Conservation (phyloP, 1,284 basidiomycete genomes). For the Melampsora larici-populina region DNA sequence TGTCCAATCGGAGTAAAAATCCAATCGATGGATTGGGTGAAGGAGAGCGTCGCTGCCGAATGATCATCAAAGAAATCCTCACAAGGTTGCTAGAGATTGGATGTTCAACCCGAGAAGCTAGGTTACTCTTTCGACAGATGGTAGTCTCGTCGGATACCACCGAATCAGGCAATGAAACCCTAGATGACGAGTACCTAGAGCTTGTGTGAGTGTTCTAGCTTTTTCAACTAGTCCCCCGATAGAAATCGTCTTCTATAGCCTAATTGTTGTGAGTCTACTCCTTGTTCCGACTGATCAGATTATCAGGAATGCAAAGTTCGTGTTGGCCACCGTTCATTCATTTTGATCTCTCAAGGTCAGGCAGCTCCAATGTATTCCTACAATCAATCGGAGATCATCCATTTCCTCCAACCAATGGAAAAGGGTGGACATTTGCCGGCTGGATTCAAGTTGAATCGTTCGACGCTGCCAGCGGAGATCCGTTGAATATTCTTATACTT, state of each 20-base stretch:
- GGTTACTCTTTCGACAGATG: conserved; percentile 27
- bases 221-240: neutral
- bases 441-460: conserved; percentile 43
- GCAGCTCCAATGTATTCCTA: conserved; percentile 22
- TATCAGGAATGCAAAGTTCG: conserved; percentile 38
- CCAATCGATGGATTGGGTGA: neutral
- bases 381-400: conserved; percentile 30
- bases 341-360: conserved; percentile 29
- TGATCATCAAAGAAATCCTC: conserved; percentile 30
- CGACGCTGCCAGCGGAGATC: conserved; percentile 9
- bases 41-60: conserved; percentile 23
- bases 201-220: conserved; percentile 21
- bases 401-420: conserved; percentile 26
- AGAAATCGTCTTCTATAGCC: neutral
- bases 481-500: conserved; percentile 31
- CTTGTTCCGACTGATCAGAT: conserved; percentile 1
- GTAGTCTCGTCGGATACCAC: conserved; percentile 10
- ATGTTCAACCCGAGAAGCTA: conserved; percentile 35
- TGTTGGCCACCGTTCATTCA: conserved; percentile 39
- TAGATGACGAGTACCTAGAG: conserved; percentile 36
- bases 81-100: conserved; percentile 24
- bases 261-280: neutral
- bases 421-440: conserved; percentile 33
- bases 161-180: neutral
- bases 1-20: neutral